Percentiles rank a stretch among this genome's conserved stretches.
These are phyloP conservation scores for Trichoderma koningii DNA, from an alignment of 2,329 filamentous ascomycete genomes.

Conservation along the genomic window DNA sequence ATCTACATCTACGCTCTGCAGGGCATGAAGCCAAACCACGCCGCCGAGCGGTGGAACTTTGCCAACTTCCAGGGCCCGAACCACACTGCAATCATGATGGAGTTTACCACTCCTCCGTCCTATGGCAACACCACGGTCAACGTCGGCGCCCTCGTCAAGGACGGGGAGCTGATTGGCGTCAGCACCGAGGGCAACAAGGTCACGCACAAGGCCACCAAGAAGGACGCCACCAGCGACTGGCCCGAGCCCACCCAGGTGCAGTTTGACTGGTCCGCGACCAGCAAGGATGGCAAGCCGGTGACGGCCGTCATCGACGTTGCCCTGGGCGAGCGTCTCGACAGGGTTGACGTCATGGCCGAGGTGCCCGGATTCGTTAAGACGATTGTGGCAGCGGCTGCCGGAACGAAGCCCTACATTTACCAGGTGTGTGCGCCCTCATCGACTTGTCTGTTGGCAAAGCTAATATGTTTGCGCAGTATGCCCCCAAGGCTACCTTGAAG, in stretches of 20 bases:
- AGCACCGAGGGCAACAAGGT: slow-evolving; percentile 62
- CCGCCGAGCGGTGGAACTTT: slow-evolving; percentile 92
- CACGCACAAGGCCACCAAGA: slow-evolving; percentile 68
- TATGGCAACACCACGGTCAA: slow-evolving; percentile 84
- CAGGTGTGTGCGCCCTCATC: slow-evolving; percentile 60
- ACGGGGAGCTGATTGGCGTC: slow-evolving; percentile 76
- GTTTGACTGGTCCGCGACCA: slow-evolving; percentile 77
- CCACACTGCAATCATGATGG: slow-evolving; percentile 90
- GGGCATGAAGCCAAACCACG: slow-evolving; percentile 99
- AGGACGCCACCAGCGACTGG: slow-evolving; percentile 82
- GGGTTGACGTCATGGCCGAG: slow-evolving; percentile 92
- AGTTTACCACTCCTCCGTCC: slow-evolving; percentile 89
- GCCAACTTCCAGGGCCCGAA: slow-evolving; percentile 84
- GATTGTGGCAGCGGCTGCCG: slow-evolving; percentile 83
- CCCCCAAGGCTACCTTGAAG: slow-evolving; percentile 71
- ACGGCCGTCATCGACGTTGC: slow-evolving; percentile 68
- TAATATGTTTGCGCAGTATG: slow-evolving; percentile 57
- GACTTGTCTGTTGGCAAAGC: background rate
- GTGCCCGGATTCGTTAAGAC: slow-evolving; percentile 94
- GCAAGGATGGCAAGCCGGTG: slow-evolving; percentile 73
- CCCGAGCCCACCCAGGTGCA: slow-evolving; percentile 76
- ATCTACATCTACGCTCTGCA: slow-evolving; percentile 85
- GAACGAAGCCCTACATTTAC: slow-evolving; percentile 97
- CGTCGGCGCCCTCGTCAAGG: slow-evolving; percentile 79
- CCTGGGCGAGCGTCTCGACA: slow-evolving; percentile 70